Conservation (phyloP, 73 alveolate genomes). For the Stentor coeruleus region DNA sequence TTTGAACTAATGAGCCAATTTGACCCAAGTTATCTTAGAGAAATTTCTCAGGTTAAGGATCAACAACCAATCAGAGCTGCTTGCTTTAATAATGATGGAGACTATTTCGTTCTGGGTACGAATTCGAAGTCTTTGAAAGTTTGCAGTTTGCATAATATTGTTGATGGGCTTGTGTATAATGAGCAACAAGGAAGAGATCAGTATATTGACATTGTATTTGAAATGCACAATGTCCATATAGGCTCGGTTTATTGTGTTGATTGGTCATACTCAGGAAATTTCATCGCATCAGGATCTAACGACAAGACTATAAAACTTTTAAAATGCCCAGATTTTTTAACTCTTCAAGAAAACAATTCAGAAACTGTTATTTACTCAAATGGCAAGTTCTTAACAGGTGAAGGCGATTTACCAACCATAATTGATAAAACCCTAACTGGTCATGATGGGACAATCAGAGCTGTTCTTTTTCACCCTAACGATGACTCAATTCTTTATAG, state of each 20-base stretch:
- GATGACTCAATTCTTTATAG: conserved; percentile 76
- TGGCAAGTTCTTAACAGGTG: conserved; percentile 24
- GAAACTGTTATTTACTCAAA: conserved; percentile 38
- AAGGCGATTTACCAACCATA: conserved; percentile 60
- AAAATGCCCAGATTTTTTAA: conserved; percentile 69
- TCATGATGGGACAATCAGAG: conserved; percentile 91
- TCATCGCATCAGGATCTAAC: conserved; percentile 94
- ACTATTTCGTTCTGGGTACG: conserved; percentile 91
- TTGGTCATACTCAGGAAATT: conserved; percentile 87
- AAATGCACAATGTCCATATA: conserved; percentile 84
- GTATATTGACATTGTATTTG: conserved; percentile 52
- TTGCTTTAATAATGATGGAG: conserved; percentile 90
- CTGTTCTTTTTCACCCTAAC: conserved; percentile 90
- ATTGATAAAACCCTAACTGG: conserved; percentile 78
- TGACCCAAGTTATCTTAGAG: conserved; percentile 11
- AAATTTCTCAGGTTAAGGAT: conserved; percentile 53
- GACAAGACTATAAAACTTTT: conserved; percentile 77
- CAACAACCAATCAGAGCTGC: conserved; percentile 92
- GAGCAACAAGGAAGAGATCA: conserved; percentile 36
- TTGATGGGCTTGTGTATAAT: conserved; percentile 55
- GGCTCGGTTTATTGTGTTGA: conserved; percentile 95
- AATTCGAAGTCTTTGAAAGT: conserved; percentile 88
- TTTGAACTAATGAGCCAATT: conserved; percentile 23
- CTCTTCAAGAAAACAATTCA: conserved; percentile 47
- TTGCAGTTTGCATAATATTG: conserved; percentile 72